Conservation (phyloP, 176 grass and related monocot species). For the Musa beccarii region DNA sequence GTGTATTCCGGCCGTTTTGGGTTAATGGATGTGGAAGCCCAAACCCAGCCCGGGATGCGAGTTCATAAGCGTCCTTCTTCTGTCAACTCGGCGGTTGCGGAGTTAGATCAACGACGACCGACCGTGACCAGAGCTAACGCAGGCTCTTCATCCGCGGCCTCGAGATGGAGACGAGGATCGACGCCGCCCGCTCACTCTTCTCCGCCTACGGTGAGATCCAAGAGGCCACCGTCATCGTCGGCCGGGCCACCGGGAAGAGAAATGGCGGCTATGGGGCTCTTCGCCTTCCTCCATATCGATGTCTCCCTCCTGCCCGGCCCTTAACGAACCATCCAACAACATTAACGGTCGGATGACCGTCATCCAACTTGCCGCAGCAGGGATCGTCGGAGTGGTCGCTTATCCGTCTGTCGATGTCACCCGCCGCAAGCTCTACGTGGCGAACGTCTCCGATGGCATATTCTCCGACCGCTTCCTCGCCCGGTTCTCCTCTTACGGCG, state of each 20-base stretch:
- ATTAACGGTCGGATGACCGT: conserved; percentile 83
- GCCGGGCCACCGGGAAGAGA: conserved; percentile 56
- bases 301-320: conserved; percentile 65
- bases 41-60: too few species aligned
- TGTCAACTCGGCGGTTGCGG: background rate
- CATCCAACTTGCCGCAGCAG: conserved; percentile 71
- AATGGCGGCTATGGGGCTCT: conserved; percentile 53
- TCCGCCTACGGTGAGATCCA: conserved; percentile 64
- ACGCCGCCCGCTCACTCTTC: conserved; percentile 52
- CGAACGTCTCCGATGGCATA: conserved; percentile 79
- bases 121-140: conserved; percentile 49
- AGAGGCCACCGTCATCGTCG: conserved; percentile 69
- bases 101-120: conserved; percentile 62
- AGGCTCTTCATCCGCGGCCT: conserved; percentile 79
- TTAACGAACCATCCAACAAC: conserved; percentile 92
- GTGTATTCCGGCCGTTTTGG: too few species aligned
- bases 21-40: too few species aligned
- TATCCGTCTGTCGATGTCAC: conserved; percentile 39
- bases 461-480: conserved; percentile 62
- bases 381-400: conserved; percentile 29
- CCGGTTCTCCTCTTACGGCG: conserved; percentile 55
- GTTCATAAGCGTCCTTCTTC: too few species aligned
- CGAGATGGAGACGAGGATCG: conserved; percentile 63
- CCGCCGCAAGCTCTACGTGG: conserved; percentile 78
- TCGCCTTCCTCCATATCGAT: conserved; percentile 78